Conservation (phyloP, 139 green algal genomes). For the Diplosphaera chodatii region DNA sequence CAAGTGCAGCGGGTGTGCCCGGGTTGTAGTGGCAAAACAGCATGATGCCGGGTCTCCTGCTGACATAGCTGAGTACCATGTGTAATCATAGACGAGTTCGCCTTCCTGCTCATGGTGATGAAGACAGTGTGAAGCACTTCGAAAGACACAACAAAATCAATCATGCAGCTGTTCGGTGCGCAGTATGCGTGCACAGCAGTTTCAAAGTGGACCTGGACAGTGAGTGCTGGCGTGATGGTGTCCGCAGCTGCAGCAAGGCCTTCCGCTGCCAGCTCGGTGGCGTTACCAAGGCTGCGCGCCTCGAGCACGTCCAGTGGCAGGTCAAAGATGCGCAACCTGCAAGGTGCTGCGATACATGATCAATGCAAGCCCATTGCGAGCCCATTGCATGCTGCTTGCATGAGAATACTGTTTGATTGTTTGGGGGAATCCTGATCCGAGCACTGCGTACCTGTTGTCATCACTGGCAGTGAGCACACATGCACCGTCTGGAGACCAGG, state of each 20-base stretch:
- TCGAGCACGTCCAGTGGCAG: slow-evolving; percentile 43
- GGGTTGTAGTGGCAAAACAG: slow-evolving; percentile 65
- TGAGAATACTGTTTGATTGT: too few relatives aligned
- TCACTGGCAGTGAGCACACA: slow-evolving; percentile 71
- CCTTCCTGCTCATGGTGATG: slow-evolving; percentile 37
- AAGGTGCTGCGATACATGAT: not conserved
- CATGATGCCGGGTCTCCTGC: slow-evolving; percentile 55
- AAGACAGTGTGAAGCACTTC: not conserved
- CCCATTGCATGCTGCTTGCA: too few relatives aligned
- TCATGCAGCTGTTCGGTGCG: too few relatives aligned
- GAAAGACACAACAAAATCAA: too few relatives aligned
- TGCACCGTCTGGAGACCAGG: slow-evolving; percentile 73
- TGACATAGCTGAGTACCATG: slow-evolving; percentile 65
- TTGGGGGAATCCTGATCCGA: not conserved
- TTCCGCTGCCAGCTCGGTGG: not conserved
- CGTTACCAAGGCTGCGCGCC: not conserved
- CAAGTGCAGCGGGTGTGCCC: slow-evolving; percentile 76
- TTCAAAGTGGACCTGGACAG: not conserved
- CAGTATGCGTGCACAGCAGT: too few relatives aligned
- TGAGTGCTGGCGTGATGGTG: not conserved
- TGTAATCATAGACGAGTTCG: slow-evolving; percentile 76
- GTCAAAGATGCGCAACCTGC: slow-evolving; percentile 69
- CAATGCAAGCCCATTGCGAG: not conserved
- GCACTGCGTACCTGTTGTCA: slow-evolving; percentile 53
- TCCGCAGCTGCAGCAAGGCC: not conserved